These are phyloP conservation scores for Cucurbita argyrosperma DNA, from an alignment of 306 rosid genomes.

Conservation along the genomic window DNA sequence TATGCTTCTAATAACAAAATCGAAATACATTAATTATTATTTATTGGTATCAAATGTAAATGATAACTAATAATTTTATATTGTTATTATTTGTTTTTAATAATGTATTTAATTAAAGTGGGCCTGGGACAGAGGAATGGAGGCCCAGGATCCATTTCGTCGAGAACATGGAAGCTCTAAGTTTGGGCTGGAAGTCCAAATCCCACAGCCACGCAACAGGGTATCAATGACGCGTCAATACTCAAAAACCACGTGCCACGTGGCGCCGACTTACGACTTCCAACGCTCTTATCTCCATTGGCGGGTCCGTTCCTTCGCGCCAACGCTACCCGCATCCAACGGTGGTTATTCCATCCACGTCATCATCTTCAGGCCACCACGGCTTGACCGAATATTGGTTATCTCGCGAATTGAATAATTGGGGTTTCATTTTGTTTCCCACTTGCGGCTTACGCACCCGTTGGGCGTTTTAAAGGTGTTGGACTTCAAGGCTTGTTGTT, in stretches of 20 bases:
- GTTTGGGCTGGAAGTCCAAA: too few species aligned
- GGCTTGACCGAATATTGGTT: slow-evolving; percentile 26
- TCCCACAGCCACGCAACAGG: neutral
- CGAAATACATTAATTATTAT: too few species aligned
- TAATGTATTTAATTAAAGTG: too few species aligned
- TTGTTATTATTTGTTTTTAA: too few species aligned
- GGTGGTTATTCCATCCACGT: slow-evolving; percentile 16
- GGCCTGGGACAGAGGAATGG: too few species aligned
- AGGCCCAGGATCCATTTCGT: too few species aligned
- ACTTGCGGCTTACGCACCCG: neutral
- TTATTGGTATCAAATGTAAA: too few species aligned
- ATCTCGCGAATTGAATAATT: slow-evolving; percentile 12
- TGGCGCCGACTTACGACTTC: neutral
- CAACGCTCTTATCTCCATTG: neutral
- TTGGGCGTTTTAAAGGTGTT: slow-evolving; percentile 1
- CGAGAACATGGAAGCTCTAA: too few species aligned
- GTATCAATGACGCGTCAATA: neutral
- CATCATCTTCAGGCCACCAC: neutral
- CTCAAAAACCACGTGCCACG: neutral
- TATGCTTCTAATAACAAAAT: too few species aligned
- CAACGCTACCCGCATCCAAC: neutral
- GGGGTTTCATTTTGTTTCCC: neutral
- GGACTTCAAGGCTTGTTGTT: neutral
- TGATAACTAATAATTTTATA: too few species aligned
- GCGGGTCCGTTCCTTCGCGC: neutral